phyloP scores from a whole-genome alignment of 768 basidiomycete species.

The Russula emetica region DNA sequence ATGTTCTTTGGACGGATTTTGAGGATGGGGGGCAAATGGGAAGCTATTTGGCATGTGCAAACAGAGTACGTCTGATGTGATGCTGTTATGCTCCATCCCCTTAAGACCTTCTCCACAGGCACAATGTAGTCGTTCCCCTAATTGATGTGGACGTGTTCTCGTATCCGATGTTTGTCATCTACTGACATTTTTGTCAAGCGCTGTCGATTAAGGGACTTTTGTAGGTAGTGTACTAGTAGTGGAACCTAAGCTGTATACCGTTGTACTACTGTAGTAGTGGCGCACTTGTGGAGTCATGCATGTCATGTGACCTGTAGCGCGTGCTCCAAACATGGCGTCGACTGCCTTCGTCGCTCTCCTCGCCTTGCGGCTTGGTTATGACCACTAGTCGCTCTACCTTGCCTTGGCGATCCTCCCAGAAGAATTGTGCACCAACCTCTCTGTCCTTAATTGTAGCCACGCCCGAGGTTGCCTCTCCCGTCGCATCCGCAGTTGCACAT shows the following conservation, averaged over 20 bases:
- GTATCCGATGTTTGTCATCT: neutral
- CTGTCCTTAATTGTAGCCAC: slow-evolving; percentile 23
- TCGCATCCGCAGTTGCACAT: slow-evolving; percentile 20
- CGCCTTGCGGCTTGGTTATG: slow-evolving; percentile 3
- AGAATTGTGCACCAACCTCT: slow-evolving; percentile 25
- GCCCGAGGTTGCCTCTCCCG: slow-evolving; percentile 18
- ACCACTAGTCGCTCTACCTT: slow-evolving; percentile 16
- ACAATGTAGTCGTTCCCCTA: neutral
- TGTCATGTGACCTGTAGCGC: neutral
- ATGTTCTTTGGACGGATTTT: neutral
- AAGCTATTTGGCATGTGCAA: slow-evolving; percentile 1
- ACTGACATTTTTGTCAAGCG: too few species aligned
- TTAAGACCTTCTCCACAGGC: neutral
- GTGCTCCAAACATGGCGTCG: neutral
- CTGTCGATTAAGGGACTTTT: neutral
- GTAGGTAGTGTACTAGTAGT: neutral
- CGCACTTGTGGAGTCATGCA: too few species aligned
- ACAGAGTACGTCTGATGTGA: slow-evolving; percentile 1
- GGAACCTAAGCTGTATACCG: neutral
- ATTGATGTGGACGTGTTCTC: slow-evolving; percentile 11
- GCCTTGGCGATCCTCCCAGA: slow-evolving; percentile 18
- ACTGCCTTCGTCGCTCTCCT: neutral
- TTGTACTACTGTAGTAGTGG: neutral
- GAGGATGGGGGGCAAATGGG: neutral
- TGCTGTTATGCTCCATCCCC: neutral